Percentiles rank a stretch among this genome's conserved stretches.
These are phyloP conservation scores for Pestalotiopsis sp. DNA, from an alignment of 2,329 filamentous ascomycete species.

Conservation along the genomic window DNA sequence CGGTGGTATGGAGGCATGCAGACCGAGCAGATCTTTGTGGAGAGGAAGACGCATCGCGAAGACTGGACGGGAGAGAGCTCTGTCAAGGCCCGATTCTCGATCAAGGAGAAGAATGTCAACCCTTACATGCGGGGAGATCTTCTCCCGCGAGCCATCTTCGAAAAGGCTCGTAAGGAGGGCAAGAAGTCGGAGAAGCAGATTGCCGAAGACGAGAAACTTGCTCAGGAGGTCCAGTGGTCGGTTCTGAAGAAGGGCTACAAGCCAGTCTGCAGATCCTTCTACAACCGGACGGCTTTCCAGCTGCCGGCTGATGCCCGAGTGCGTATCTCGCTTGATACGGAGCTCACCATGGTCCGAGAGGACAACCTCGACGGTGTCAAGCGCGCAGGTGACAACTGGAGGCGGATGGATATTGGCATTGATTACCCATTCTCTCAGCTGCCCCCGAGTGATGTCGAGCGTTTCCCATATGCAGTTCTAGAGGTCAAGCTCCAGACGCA, in stretches of 20 bases:
- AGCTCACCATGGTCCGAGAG: constrained; percentile 91
- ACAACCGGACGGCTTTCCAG: constrained; percentile 97
- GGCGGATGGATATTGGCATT: constrained; percentile 95
- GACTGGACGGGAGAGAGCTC: constrained; percentile 99
- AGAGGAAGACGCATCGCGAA: constrained; percentile 96
- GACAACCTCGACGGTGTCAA: constrained; percentile 85
- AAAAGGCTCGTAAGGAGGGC: constrained; percentile 92
- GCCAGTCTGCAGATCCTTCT: constrained; percentile 93
- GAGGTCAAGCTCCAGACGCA: constrained; percentile 99
- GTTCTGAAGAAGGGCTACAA: constrained; percentile 83
- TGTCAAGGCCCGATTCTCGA: constrained; percentile 91
- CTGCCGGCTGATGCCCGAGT: constrained; percentile 94
- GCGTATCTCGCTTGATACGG: constrained; percentile 94
- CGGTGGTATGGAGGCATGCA: constrained; percentile 99
- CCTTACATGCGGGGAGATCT: constrained; percentile 83
- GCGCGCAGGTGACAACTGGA: constrained; percentile 87
- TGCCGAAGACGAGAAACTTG: constrained; percentile 84
- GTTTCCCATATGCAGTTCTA: constrained; percentile 93
- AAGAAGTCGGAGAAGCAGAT: constrained; percentile 94
- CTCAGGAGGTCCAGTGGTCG: constrained; percentile 91
- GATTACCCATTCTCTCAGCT: constrained; percentile 93
- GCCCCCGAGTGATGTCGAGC: constrained; percentile 79
- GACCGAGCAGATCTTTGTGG: constrained; percentile 91
- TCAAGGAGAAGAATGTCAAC: constrained; percentile 98
- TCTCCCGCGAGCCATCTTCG: constrained; percentile 86